Evolutionary conservation across 805 yeast genomes (phyloP), one percentile per base, ranked within the genome.

Genomic region (Candida namnaoensis): DNA sequence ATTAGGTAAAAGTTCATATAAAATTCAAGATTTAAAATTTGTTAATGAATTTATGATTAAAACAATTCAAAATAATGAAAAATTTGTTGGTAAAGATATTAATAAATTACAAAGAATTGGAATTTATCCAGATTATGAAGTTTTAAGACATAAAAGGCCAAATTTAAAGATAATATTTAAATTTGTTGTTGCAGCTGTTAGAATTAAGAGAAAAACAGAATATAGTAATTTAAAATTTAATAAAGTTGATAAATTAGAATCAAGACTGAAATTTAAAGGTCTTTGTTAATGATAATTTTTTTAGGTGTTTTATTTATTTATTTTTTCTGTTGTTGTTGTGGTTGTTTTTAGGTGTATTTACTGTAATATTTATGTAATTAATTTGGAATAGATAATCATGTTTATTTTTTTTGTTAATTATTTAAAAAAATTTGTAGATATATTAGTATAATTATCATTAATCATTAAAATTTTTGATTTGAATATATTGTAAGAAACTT

Each of bases 1-100:
- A 48, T 58, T 74, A 38, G 66, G 67, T 37, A 78, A 76, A 43
- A 54, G 68, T 40, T 60, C 64, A 38, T 59, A 62, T 36, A 44
- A 50, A 36, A 53, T 57, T 23, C 51, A 58, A 9, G 72, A 66
- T 46, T 55, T 67, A 43, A 60, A 52, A 44, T 67, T 58, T 46
- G 53, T 57, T 46, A 53, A 61, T 40, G 48, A 55, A 7, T 65
- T 61, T 44, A 51, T 63, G 50, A 44, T 50, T 36, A 47, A 48
- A 37, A 55, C 65, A 24, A 47, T 63, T 28, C 51, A 52, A 32
- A 47, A 51, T 9, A 57, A 50, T 12, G 57, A 50, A 35, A 43
- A 41, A n/a, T 45, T 50, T 27, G 37, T 57, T n/a, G 43, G 49
- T 10, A 42, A 44, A 11, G 64, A 57, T 38, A 51, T 57, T 37